Evolutionary conservation across 441 rosid genomes (phyloP).

Genomic region (Pelargonium fulgidum): DNA sequence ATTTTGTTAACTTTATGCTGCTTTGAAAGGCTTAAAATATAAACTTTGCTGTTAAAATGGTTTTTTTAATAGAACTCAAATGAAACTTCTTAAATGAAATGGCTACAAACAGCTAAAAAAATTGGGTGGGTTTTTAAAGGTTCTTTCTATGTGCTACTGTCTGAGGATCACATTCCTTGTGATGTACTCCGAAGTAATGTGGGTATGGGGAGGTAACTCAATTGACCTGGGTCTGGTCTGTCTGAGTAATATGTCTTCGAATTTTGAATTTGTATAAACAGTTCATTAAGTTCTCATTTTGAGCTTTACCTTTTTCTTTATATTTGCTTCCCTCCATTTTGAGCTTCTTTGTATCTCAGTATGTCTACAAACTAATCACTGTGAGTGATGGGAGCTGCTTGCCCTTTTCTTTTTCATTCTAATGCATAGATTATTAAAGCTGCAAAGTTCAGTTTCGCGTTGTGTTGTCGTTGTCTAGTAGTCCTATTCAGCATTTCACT

Average conservation of each 20-base stretch:
- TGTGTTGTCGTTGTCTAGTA: background rate
- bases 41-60: background rate
- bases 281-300: background rate
- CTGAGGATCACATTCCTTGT: background rate
- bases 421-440: background rate
- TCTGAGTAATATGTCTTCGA: background rate
- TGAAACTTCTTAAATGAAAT: background rate
- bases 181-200: no score
- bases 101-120: background rate
- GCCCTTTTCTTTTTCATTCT: background rate
- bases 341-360: background rate
- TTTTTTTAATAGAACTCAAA: background rate
- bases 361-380: background rate
- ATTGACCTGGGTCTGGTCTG: no score
- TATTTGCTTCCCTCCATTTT: background rate
- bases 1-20: background rate
- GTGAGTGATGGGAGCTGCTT: constrained; percentile 5
- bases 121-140: background rate
- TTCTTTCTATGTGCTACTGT: background rate
- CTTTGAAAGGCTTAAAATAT: background rate
- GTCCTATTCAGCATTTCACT: background rate
- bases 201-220: background rate
- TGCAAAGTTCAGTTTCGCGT: background rate
- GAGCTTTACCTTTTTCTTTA: background rate
- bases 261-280: background rate